Evolutionary conservation across 2,329 filamentous ascomycete species (phyloP).

Genomic region (Verticillium longisporum): DNA sequence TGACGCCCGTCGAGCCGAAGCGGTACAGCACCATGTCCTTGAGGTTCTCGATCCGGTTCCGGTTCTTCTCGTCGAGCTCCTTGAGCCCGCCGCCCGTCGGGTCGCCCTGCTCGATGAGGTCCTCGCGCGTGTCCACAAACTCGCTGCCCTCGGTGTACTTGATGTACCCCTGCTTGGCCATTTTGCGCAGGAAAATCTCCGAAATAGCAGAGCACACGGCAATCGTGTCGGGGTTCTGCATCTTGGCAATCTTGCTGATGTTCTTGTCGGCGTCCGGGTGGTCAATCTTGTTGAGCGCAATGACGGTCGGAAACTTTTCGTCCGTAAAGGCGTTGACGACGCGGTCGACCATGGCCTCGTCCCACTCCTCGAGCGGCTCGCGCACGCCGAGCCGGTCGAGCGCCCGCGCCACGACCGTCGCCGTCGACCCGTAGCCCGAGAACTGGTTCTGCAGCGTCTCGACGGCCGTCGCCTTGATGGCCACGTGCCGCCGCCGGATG

Average conservation of each 20-base stretch:
- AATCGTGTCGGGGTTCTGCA: conserved; percentile 74
- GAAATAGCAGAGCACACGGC: conserved; percentile 91
- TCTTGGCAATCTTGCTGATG: conserved; percentile 90
- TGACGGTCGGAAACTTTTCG: conserved; percentile 96
- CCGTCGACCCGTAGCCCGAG: conserved; percentile 86
- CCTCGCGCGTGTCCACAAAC: conserved; percentile 86
- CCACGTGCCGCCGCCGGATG: conserved; percentile 74
- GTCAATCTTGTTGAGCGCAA: conserved; percentile 97
- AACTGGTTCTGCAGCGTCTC: conserved; percentile 93
- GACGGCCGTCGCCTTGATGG: conserved; percentile 77
- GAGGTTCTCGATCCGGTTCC: conserved; percentile 82
- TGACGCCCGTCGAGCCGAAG: conserved; percentile 91
- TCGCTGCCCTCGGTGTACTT: conserved; percentile 87
- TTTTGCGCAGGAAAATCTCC: conserved; percentile 87
- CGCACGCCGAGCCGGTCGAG: conserved; percentile 75
- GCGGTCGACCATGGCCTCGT: conserved; percentile 69
- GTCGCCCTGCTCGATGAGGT: conserved; percentile 84
- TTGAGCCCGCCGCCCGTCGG: conserved; percentile 80
- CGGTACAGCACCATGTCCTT: conserved; percentile 97
- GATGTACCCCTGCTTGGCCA: conserved; percentile 89
- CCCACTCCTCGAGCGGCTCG: conserved; percentile 84
- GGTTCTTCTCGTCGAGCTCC: conserved; percentile 91
- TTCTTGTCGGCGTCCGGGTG: conserved; percentile 96
- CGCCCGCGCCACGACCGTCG: conserved; percentile 67
- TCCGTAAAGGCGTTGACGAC: conserved; percentile 92